Conservation (phyloP, 1,284 basidiomycete species). For the Trichosporon ovoides region DNA sequence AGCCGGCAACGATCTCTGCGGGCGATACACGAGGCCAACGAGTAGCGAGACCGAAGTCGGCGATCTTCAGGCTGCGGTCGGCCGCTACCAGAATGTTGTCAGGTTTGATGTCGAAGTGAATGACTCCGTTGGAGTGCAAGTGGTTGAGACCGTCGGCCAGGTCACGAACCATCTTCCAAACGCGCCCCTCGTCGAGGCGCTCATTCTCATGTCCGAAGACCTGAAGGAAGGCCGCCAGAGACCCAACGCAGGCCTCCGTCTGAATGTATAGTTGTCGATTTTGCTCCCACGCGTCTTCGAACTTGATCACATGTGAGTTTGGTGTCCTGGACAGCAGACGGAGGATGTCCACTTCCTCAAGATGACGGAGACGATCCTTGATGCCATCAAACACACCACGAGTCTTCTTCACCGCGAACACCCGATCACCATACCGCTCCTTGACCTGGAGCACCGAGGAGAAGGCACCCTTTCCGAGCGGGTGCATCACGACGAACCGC, state of each 20-base stretch:
- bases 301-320: conserved; percentile 79
- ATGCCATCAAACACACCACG: conserved; percentile 82
- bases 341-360: conserved; percentile 93
- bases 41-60: conserved; percentile 97
- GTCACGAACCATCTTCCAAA: conserved; percentile 96
- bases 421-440: conserved; percentile 57
- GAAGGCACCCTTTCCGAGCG: conserved; percentile 89
- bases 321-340: conserved; percentile 61
- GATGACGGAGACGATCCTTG: conserved; percentile 78
- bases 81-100: conserved; percentile 92
- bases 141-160: conserved; percentile 80
- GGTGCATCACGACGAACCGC: conserved; percentile 68
- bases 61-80: conserved; percentile 89
- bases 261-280: conserved; percentile 81
- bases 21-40: conserved; percentile 63
- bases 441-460: conserved; percentile 88
- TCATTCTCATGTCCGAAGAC: conserved; percentile 83
- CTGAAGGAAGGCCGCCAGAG: conserved; percentile 84
- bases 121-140: conserved; percentile 80
- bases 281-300: conserved; percentile 96
- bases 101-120: conserved; percentile 97
- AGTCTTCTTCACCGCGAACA: conserved; percentile 91
- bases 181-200: conserved; percentile 80
- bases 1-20: conserved; percentile 46
- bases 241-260: conserved; percentile 92